Conservation (phyloP, 768 basidiomycete genomes). For the Cystobasidium ongulense region DNA sequence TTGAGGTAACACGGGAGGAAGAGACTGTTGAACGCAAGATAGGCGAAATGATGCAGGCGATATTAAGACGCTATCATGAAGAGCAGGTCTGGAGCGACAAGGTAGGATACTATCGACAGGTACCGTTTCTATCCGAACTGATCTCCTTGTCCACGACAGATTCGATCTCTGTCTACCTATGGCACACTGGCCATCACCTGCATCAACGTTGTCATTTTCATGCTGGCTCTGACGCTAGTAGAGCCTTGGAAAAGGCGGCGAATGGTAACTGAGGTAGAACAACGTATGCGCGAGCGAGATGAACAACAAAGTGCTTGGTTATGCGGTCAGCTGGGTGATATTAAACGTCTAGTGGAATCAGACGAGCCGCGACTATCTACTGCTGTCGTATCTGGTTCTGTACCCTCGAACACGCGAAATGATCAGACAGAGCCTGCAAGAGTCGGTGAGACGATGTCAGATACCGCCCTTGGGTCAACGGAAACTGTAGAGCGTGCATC, state of each 20-base stretch:
- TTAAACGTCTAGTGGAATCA: neutral
- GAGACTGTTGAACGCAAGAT: constrained; percentile 77
- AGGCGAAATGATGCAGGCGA: constrained; percentile 60
- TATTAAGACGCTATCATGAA: constrained; percentile 83
- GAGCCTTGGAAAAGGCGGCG: constrained; percentile 92
- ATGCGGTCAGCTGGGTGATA: neutral
- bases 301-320: neutral
- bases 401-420: neutral
- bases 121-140: neutral
- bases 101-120: constrained; percentile 24
- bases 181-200: constrained; percentile 75
- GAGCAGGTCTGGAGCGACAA: constrained; percentile 99
- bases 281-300: constrained; percentile 47
- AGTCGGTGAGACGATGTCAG: too few relatives aligned
- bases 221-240: constrained; percentile 78
- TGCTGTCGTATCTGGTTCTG: neutral
- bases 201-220: constrained; percentile 81
- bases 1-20: constrained; percentile 61
- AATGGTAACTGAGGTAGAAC: constrained; percentile 81
- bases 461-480: too few relatives aligned
- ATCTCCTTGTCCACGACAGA: constrained; percentile 44
- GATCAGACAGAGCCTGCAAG: neutral
- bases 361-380: neutral
- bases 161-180: constrained; percentile 88
- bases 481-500: neutral